Conservation (phyloP, 1,284 basidiomycete species). For the Tetrapyrgos nigripes region DNA sequence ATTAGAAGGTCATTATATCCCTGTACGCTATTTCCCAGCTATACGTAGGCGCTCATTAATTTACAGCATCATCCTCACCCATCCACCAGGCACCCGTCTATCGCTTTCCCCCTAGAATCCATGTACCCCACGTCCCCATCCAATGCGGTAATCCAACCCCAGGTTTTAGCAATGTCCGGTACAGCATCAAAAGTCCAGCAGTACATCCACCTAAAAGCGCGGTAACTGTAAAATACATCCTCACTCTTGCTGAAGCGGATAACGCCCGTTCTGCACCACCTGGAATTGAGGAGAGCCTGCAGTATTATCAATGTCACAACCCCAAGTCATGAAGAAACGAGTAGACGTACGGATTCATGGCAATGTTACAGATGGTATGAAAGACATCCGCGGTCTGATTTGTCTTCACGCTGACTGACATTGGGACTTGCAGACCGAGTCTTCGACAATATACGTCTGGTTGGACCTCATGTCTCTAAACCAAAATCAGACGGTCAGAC, state of each 20-base stretch:
- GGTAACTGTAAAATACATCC: constrained; percentile 72
- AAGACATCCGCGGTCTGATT: constrained; percentile 91
- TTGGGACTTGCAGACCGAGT: constrained; percentile 85
- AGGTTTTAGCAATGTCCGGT: constrained; percentile 69
- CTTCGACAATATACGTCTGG: constrained; percentile 96
- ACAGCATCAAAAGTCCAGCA: constrained; percentile 71
- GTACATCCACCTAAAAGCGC: constrained; percentile 74
- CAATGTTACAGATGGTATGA: constrained; percentile 84
- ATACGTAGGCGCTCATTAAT: not conserved
- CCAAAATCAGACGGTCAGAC: constrained; percentile 12
- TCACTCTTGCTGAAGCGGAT: constrained; percentile 68
- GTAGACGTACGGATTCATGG: constrained; percentile 79
- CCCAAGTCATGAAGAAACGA: not conserved
- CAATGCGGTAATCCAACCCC: constrained; percentile 58
- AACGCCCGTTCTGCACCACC: constrained; percentile 79
- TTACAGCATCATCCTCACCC: no score
- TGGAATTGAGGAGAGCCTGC: constrained; percentile 64
- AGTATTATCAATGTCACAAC: constrained; percentile 11
- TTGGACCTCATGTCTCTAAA: constrained; percentile 94
- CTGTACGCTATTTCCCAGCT: not conserved
- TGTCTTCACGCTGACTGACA: constrained; percentile 88
- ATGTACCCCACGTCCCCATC: constrained; percentile 62
- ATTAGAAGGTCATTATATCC: not conserved
- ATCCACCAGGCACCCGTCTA: constrained; percentile 27
- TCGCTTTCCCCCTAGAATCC: constrained; percentile 61